Evolutionary conservation across 306 rosid genomes (phyloP).

Genomic region (Echinosophora koreensis): DNA sequence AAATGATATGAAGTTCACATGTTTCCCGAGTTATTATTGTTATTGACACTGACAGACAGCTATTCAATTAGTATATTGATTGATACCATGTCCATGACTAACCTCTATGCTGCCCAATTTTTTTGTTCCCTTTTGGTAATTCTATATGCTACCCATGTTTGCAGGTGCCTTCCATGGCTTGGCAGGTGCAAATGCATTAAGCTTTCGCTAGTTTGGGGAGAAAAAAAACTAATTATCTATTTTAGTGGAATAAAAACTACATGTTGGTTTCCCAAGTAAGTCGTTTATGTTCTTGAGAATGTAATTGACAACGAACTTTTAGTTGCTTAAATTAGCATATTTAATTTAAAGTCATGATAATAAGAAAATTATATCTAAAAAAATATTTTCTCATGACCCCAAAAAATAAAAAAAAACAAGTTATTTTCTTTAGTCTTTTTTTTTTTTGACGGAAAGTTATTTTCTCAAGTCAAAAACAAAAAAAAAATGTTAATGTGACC

Average conservation of each 20-base stretch:
- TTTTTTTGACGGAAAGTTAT: no score
- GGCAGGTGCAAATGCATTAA: neutral
- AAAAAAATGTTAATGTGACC: no score
- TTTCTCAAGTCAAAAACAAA: no score
- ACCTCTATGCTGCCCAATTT: no score
- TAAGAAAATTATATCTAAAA: no score
- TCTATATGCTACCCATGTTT: no score
- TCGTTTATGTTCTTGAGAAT: neutral
- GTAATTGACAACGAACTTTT: neutral
- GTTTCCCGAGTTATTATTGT: neutral
- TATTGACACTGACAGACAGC: neutral
- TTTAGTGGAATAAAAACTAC: no score
- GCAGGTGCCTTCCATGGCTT: neutral
- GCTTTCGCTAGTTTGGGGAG: neutral
- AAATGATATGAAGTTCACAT: constrained; percentile 11
- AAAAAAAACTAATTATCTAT: neutral
- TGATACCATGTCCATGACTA: neutral
- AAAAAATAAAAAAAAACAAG: no score
- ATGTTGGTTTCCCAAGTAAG: neutral
- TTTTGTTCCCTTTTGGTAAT: no score
- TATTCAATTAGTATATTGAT: no score
- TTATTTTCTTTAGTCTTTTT: no score
- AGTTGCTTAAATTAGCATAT: neutral
- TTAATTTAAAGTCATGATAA: neutral
- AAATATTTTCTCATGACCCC: no score